A percentile compares a stretch with the other conserved stretches of the same genome.
Evolutionary conservation across 805 yeast species (phyloP).

Genomic region (Saccharomycopsis malanga): DNA sequence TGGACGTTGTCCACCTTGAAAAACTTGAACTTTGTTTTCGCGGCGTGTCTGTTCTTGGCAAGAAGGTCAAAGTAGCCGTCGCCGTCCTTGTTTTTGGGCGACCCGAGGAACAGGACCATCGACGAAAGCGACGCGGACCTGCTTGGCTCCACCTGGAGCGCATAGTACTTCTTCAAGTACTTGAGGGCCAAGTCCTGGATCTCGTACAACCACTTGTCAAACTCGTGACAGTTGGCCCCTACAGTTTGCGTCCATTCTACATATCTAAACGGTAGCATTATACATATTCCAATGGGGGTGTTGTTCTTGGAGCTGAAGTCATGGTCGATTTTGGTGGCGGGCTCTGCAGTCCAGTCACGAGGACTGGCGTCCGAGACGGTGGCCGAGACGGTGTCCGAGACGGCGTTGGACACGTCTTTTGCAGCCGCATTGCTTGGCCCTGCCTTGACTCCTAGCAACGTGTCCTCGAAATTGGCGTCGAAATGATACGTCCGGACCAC

Average conservation of each 20-base stretch:
- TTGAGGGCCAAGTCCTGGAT: conserved; percentile 20
- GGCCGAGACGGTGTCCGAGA: background rate
- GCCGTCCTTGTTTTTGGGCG: background rate
- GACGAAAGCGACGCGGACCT: background rate
- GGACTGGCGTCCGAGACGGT: background rate
- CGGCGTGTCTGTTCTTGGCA: background rate
- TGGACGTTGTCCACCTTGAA: conserved; percentile 16
- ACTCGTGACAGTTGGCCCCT: conserved; percentile 19
- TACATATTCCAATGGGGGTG: conserved; percentile 20
- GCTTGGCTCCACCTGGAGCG: conserved; percentile 8
- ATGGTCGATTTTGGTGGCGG: conserved; percentile 19
- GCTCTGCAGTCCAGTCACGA: conserved; percentile 12
- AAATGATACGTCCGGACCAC: conserved; percentile 21
- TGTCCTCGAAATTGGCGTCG: conserved; percentile 20
- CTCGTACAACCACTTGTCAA: conserved; percentile 21
- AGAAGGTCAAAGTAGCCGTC: no score
- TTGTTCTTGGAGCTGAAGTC: conserved; percentile 20
- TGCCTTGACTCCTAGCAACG: background rate
- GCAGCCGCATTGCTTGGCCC: background rate
- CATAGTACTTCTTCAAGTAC: conserved; percentile 18
- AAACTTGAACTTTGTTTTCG: conserved; percentile 1
- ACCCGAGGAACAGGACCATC: background rate
- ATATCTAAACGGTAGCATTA: conserved; percentile 16
- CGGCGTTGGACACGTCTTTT: conserved; percentile 4
- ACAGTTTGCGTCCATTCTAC: conserved; percentile 14